phyloP scores from a whole-genome alignment of 2,329 filamentous ascomycete genomes.

The Fusarium kyushuense region DNA sequence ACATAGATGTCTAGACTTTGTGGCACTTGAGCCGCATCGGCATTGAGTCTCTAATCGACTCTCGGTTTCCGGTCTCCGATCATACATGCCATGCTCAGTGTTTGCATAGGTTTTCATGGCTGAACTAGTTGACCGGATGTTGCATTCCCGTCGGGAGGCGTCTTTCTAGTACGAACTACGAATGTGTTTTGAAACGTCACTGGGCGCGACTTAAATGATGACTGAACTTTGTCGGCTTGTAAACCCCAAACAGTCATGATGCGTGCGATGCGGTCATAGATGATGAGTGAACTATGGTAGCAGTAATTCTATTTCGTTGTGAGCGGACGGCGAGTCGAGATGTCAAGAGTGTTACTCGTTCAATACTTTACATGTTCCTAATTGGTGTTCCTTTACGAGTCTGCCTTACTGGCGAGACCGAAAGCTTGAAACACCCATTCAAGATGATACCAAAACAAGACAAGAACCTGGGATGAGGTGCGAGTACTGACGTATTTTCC shows the following conservation, averaged over 20 bases:
- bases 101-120: slow-evolving; percentile 28
- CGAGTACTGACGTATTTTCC: slow-evolving; percentile 21
- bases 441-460: slow-evolving; percentile 35
- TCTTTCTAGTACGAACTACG: background rate
- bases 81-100: slow-evolving; percentile 1
- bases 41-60: background rate
- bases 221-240: slow-evolving; percentile 3
- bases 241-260: slow-evolving; percentile 4
- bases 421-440: slow-evolving; percentile 4
- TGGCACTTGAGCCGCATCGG: slow-evolving; percentile 25
- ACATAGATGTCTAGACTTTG: background rate
- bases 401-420: background rate
- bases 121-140: slow-evolving; percentile 6
- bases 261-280: background rate
- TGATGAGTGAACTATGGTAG: background rate
- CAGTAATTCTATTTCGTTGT: background rate
- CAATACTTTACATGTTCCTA: background rate
- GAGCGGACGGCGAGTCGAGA: background rate
- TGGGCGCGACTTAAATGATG: background rate
- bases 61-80: slow-evolving; percentile 10
- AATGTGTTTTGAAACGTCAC: background rate
- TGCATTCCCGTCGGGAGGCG: background rate
- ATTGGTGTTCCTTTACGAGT: background rate
- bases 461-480: slow-evolving; percentile 23
- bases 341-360: background rate